phyloP scores from a whole-genome alignment of 345 rosid species.

The Lumnitzera littorea region DNA sequence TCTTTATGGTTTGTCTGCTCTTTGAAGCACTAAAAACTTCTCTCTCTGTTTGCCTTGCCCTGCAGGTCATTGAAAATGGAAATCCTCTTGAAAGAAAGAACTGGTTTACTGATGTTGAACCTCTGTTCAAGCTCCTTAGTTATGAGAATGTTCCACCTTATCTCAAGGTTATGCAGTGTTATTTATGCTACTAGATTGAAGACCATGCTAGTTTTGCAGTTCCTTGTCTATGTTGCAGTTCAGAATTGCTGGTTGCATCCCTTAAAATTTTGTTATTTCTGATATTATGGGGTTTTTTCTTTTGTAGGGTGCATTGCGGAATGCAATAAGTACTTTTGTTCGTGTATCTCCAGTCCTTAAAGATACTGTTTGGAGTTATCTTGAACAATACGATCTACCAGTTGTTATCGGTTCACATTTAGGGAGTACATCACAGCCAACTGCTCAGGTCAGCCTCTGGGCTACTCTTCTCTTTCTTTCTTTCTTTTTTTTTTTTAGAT shows the following conservation, averaged over 20 bases:
- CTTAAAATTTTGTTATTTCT: conserved; percentile 5
- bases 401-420: conserved; percentile 64
- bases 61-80: conserved; percentile 78
- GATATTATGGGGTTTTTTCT: conserved; percentile 10
- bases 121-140: conserved; percentile 92
- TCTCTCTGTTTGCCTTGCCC: conserved; percentile 3
- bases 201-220: neutral
- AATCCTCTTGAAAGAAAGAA: conserved; percentile 73
- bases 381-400: conserved; percentile 93
- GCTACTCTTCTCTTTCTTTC: neutral
- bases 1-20: too few relatives aligned
- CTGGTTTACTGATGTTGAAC: conserved; percentile 92
- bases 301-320: conserved; percentile 83
- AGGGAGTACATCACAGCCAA: conserved; percentile 45
- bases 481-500: neutral
- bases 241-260: neutral
- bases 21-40: conserved; percentile 5
- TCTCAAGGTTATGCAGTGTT: conserved; percentile 52
- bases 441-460: conserved; percentile 44
- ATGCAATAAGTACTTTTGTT: conserved; percentile 68
- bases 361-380: conserved; percentile 77
- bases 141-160: conserved; percentile 91
- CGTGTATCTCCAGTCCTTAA: conserved; percentile 64
- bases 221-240: too few relatives aligned
- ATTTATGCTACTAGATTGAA: conserved; percentile 11